Conservation (phyloP, 345 rosid species). For the Gossypium bickii region DNA sequence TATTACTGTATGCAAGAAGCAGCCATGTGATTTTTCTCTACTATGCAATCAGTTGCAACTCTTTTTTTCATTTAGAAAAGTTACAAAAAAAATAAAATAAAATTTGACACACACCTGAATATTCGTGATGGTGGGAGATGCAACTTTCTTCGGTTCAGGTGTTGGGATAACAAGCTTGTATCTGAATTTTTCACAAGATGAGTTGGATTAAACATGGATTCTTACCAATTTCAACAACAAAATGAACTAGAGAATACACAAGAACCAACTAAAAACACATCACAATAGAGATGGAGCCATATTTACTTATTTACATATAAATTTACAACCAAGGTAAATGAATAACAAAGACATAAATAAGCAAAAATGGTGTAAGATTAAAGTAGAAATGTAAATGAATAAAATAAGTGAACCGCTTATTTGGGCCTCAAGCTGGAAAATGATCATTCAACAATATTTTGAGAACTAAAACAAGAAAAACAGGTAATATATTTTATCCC, state of each 20-base stretch:
- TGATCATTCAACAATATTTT: neutral
- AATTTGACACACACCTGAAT: slow-evolving; percentile 55
- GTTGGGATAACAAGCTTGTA: slow-evolving; percentile 84
- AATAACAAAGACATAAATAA: neutral
- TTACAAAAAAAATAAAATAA: neutral
- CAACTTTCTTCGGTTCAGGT: slow-evolving; percentile 76
- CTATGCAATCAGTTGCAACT: neutral
- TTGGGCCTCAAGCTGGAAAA: neutral
- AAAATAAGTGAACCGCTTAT: neutral
- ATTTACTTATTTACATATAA: neutral
- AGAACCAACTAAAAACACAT: neutral
- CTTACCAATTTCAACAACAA: slow-evolving; percentile 11
- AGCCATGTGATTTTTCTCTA: neutral
- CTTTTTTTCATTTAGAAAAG: slow-evolving; percentile 2
- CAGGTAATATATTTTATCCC: neutral
- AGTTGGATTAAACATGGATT: slow-evolving; percentile 6
- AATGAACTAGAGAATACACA: neutral
- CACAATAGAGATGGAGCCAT: neutral
- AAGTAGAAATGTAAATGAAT: neutral
- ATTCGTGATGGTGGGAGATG: slow-evolving; percentile 73
- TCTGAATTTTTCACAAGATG: slow-evolving; percentile 37
- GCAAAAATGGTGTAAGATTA: neutral
- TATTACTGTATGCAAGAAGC: neutral
- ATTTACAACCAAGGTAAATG: neutral
- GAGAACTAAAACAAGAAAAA: neutral